Evolutionary conservation across 768 basidiomycete genomes (phyloP).

Genomic region (Lentinula raphanica): DNA sequence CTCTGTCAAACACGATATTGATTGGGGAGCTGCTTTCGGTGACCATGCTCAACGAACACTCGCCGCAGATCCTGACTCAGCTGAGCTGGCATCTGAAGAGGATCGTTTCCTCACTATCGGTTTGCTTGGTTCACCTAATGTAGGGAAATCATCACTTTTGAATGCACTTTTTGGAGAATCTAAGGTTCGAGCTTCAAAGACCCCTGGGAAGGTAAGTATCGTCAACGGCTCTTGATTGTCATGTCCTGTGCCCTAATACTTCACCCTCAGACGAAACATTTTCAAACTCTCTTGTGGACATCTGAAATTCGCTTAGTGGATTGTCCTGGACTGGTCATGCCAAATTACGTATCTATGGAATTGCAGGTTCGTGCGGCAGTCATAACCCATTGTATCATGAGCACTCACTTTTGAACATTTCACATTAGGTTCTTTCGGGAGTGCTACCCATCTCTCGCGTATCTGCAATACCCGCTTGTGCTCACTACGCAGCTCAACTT

Average conservation of each 20-base stretch:
- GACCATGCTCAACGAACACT: constrained; percentile 40
- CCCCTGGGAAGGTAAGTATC: constrained; percentile 81
- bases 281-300: constrained; percentile 91
- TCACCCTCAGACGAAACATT: constrained; percentile 75
- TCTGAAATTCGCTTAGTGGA: constrained; percentile 84
- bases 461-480: constrained; percentile 78
- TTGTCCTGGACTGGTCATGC: constrained; percentile 93
- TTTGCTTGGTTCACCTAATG: constrained; percentile 90
- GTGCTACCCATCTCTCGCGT: constrained; percentile 78
- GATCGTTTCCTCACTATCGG: constrained; percentile 73
- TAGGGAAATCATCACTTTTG: constrained; percentile 88
- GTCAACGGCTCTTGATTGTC: neutral
- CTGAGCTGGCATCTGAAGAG: constrained; percentile 21
- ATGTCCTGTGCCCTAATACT: neutral
- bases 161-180: constrained; percentile 84
- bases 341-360: constrained; percentile 77
- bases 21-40: constrained; percentile 65
- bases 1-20: constrained; percentile 54
- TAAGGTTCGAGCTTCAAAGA: constrained; percentile 78
- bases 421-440: constrained; percentile 55
- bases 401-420: no score
- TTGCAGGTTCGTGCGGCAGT: constrained; percentile 65
- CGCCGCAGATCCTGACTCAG: constrained; percentile 17
- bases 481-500: constrained; percentile 60
- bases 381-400: no score